Evolutionary conservation across 176 grass and related monocot genomes (phyloP), one percentile per base, ranked within the genome.

Genomic region (Avena sativa): DNA sequence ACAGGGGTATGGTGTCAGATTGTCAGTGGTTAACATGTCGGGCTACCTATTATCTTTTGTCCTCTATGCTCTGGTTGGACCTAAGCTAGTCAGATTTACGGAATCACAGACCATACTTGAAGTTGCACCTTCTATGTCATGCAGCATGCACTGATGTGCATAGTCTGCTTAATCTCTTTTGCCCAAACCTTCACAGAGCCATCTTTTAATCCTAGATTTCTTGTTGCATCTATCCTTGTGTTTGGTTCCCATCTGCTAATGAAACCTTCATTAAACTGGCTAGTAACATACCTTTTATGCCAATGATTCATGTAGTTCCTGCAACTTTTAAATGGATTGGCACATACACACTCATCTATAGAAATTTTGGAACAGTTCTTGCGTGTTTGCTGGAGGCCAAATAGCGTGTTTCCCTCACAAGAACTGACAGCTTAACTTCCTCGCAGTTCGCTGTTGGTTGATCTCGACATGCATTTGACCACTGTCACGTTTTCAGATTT

Each of bases 341-440:
- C 26, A 51, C 26, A 51, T 2, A 13, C 40, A n/a, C 32, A 46
- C 51, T 69, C 60, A 69, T 81, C 16, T 20, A 11, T 86, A 59
- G n/a, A 76, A 76, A 67, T 71, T 67, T 43, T 23, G 74, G 74
- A 80, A 89, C 19, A 75, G 4, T 59, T 25, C 66, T 11, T 74
- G 80, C 32, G 85, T 75, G 20, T 67, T 81, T 82, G 16, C 14
- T 40, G 20, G 20, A 62, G 40, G 10, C 49, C 5, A 50, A 83
- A 69, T 34, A 53, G 16, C 69, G 10, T 67, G 2, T 21, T 82
- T 82, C 20, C 20, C 48, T 68, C 38, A 75, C 25, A 75, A 56
- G 36, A 57, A 20, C 23, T 34, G 81, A 38, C 25, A 81, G 8
- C 69, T 81, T 85, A 40, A 25, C 62, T 75, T 59, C 43, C 36